Evolutionary conservation across 129 eudicot genomes (phyloP).

Genomic region (Ambrosia artemisiifolia): DNA sequence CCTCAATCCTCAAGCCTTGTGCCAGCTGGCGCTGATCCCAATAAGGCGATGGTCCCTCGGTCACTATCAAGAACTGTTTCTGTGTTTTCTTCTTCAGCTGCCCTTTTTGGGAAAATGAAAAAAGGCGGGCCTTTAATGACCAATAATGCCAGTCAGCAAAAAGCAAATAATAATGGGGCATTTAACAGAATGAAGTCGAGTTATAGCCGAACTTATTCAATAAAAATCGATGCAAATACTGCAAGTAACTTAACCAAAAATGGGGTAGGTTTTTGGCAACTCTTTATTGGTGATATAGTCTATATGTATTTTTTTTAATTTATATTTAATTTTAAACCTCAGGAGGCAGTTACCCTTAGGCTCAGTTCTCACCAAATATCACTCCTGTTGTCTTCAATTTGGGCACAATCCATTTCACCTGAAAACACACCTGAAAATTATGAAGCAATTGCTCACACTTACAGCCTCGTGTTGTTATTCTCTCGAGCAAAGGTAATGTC

Average conservation of each 20-base stretch:
- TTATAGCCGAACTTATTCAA: slow-evolving; percentile 69
- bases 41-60: slow-evolving; percentile 52
- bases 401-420: slow-evolving; percentile 77
- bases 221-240: slow-evolving; percentile 38
- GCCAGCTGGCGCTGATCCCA: slow-evolving; percentile 28
- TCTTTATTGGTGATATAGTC: background rate
- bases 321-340: slow-evolving; percentile 7
- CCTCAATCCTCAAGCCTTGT: slow-evolving; percentile 43
- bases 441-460: slow-evolving; percentile 95
- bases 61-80: slow-evolving; percentile 93
- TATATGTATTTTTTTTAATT: background rate
- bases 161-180: slow-evolving; percentile 43
- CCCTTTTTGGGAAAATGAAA: slow-evolving; percentile 79
- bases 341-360: slow-evolving; percentile 74
- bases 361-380: slow-evolving; percentile 76
- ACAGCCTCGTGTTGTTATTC: slow-evolving; percentile 75
- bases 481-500: slow-evolving; percentile 76
- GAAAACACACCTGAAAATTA: slow-evolving; percentile 68
- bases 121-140: slow-evolving; percentile 44
- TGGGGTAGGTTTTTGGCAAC: slow-evolving; percentile 44
- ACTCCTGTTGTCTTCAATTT: slow-evolving; percentile 79
- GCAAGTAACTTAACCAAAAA: slow-evolving; percentile 36
- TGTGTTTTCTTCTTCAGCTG: slow-evolving; percentile 97
- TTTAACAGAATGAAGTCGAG: slow-evolving; percentile 65
- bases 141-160: slow-evolving; percentile 37